phyloP scores from a whole-genome alignment of 805 yeast genomes.

The Sugiyamaella floridensis region DNA sequence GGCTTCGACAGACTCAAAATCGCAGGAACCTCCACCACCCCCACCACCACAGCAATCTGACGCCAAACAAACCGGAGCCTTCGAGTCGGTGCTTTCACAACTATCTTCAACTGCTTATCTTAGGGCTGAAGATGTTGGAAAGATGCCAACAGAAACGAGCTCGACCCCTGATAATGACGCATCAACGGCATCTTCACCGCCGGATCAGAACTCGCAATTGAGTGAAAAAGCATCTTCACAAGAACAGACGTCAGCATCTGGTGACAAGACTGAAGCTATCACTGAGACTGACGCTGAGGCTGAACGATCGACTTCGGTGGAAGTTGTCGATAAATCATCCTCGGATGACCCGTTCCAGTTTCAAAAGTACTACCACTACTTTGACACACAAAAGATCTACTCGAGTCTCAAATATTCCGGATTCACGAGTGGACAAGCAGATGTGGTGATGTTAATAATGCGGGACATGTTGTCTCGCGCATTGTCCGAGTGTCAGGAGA shows the following conservation, averaged over 20 bases:
- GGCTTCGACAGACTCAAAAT: neutral
- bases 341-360: slow-evolving; percentile 1
- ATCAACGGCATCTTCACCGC: too few species aligned
- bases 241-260: too few species aligned
- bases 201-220: too few species aligned
- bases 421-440: slow-evolving; percentile 55
- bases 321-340: neutral
- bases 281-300: too few species aligned
- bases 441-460: slow-evolving; percentile 44
- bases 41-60: too few species aligned
- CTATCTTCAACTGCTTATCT: neutral
- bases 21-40: neutral
- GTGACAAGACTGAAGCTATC: too few species aligned
- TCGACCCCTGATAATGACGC: too few species aligned
- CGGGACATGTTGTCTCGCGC: slow-evolving; percentile 32
- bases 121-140: neutral
- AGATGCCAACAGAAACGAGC: neutral
- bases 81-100: too few species aligned
- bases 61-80: too few species aligned
- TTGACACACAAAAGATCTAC: slow-evolving; percentile 61
- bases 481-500: slow-evolving; percentile 29
- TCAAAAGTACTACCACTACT: slow-evolving; percentile 24
- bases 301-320: neutral
- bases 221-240: too few species aligned
- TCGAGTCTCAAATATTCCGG: slow-evolving; percentile 49